A percentile compares a stretch with the other conserved stretches of the same genome.
Conservation (phyloP, 805 yeast species). For the Komagataella kurtzmanii region DNA sequence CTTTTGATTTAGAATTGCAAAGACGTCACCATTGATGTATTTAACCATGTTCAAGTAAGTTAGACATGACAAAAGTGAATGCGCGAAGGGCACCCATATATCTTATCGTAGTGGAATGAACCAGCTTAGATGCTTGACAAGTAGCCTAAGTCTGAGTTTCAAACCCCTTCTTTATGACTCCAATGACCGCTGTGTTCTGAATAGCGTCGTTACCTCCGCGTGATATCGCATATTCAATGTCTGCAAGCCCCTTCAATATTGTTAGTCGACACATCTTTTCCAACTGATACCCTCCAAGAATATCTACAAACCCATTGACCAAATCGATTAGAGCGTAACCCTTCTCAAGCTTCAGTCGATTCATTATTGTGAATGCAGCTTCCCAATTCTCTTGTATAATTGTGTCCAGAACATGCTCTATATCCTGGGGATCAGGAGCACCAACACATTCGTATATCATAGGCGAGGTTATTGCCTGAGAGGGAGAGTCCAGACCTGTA, state of each 20-base stretch:
- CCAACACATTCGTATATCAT: constrained; percentile 93
- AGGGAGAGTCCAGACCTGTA: constrained; percentile 42
- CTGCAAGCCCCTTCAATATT: constrained; percentile 62
- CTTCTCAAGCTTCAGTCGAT: constrained; percentile 48
- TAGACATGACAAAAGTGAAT: no score
- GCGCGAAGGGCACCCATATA: background rate
- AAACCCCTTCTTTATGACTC: constrained; percentile 62
- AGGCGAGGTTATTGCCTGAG: constrained; percentile 47
- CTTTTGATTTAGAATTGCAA: constrained; percentile 16
- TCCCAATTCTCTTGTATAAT: constrained; percentile 84
- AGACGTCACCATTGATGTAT: constrained; percentile 48
- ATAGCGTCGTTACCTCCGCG: constrained; percentile 88
- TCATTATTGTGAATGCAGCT: constrained; percentile 54
- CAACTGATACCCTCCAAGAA: constrained; percentile 57
- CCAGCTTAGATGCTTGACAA: background rate
- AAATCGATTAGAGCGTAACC: constrained; percentile 89
- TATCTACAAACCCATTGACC: constrained; percentile 60
- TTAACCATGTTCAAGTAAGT: constrained; percentile 8
- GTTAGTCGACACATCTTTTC: constrained; percentile 45
- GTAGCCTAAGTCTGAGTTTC: constrained; percentile 22
- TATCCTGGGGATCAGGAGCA: constrained; percentile 82
- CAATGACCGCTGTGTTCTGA: constrained; percentile 83
- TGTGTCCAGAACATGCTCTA: constrained; percentile 62
- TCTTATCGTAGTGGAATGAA: background rate
- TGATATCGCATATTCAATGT: constrained; percentile 82